phyloP scores from a whole-genome alignment of 2,329 filamentous ascomycete genomes.

The Ophiostoma angusticollis region DNA sequence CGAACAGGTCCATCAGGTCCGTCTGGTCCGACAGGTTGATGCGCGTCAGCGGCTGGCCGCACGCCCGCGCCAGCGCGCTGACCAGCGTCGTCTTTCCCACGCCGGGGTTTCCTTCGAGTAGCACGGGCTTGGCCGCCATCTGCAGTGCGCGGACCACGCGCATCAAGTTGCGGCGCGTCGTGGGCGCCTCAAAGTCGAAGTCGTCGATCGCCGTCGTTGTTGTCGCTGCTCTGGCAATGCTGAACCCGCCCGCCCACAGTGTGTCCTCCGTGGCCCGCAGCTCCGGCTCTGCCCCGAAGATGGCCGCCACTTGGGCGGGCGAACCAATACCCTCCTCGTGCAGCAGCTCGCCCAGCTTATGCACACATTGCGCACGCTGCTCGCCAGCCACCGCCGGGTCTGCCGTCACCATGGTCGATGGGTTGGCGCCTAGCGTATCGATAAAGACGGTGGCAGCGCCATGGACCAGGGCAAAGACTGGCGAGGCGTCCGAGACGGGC shows the following conservation, averaged over 20 bases:
- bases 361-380: slow-evolving; percentile 61
- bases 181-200: slow-evolving; percentile 79
- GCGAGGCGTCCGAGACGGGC: slow-evolving; percentile 23
- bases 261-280: slow-evolving; percentile 39
- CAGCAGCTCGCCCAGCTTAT: slow-evolving; percentile 57
- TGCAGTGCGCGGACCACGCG: slow-evolving; percentile 81
- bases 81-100: slow-evolving; percentile 96
- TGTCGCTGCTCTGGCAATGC: slow-evolving; percentile 40
- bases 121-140: slow-evolving; percentile 67
- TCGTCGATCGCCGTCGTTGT: slow-evolving; percentile 31
- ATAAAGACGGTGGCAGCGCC: slow-evolving; percentile 93
- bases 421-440: slow-evolving; percentile 89
- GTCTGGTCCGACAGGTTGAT: slow-evolving; percentile 98
- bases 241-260: slow-evolving; percentile 64
- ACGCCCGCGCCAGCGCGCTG: slow-evolving; percentile 65
- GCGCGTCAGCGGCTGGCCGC: slow-evolving; percentile 71
- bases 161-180: slow-evolving; percentile 81
- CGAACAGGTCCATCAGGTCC: slow-evolving; percentile 93
- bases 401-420: slow-evolving; percentile 70
- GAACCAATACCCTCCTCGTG: too few relatives aligned
- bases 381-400: slow-evolving; percentile 51
- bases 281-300: slow-evolving; percentile 52
- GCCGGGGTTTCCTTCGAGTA: slow-evolving; percentile 93
- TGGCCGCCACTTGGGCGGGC: slow-evolving; percentile 45
- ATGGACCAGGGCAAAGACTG: slow-evolving; percentile 46